These are phyloP conservation scores for Coelastrella sp. DNA, from an alignment of 139 green algal genomes.

Conservation along the genomic window DNA sequence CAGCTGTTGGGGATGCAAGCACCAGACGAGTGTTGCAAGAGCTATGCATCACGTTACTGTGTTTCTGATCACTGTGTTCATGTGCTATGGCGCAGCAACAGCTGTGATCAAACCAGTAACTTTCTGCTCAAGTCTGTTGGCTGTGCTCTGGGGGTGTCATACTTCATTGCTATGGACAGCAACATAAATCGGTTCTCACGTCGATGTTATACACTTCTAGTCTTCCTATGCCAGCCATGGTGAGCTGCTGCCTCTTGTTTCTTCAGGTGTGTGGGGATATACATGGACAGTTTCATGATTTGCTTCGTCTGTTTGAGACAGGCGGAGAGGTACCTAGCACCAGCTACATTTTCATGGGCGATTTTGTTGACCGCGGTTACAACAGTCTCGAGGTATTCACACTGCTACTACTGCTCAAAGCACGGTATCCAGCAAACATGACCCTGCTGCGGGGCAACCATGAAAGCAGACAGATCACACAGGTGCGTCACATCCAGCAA, in stretches of 20 bases:
- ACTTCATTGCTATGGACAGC: no score
- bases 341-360: slow-evolving; percentile 99
- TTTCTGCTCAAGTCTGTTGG: no score
- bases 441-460: slow-evolving; percentile 99
- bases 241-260: not conserved
- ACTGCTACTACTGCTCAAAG: slow-evolving; percentile 98
- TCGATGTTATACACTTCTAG: no score
- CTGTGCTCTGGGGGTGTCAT: no score
- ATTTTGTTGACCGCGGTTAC: slow-evolving; percentile 99
- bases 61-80: no score
- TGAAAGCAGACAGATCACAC: slow-evolving; percentile 99
- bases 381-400: slow-evolving; percentile 99
- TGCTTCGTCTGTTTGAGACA: slow-evolving; percentile 98
- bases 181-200: no score
- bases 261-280: slow-evolving; percentile 98
- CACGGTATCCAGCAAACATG: slow-evolving; percentile 93
- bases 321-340: slow-evolving; percentile 95
- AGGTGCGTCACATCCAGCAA: slow-evolving; percentile 74
- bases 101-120: no score
- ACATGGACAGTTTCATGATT: slow-evolving; percentile 99
- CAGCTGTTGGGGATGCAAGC: no score
- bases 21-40: no score
- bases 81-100: no score
- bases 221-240: no score
- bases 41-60: no score